phyloP scores from a whole-genome alignment of 2,329 filamentous ascomycete species.

The Fusarium sp. region DNA sequence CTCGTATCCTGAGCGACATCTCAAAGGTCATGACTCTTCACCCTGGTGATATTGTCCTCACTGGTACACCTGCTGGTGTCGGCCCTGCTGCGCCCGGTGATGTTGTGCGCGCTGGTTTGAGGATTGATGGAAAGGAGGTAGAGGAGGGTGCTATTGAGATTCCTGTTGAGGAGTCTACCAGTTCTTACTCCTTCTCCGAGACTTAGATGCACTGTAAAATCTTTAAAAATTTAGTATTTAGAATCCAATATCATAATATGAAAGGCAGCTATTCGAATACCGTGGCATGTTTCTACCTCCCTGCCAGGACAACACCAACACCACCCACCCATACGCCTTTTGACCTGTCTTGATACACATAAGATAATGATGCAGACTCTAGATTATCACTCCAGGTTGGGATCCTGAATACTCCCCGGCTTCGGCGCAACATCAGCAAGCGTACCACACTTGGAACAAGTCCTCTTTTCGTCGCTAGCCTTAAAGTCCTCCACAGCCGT shows the following conservation, averaged over 20 bases:
- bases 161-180: conserved; percentile 80
- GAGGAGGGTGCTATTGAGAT: conserved; percentile 89
- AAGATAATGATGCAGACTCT: background rate
- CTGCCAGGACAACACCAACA: background rate
- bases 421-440: conserved; percentile 78
- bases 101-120: conserved; percentile 85
- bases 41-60: conserved; percentile 91
- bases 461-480: conserved; percentile 73
- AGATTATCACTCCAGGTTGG: conserved; percentile 59
- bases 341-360: background rate
- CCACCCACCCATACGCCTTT: conserved; percentile 4
- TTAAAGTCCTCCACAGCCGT: conserved; percentile 86
- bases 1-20: conserved; percentile 88
- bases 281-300: background rate
- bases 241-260: conserved; percentile 17
- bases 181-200: conserved; percentile 81
- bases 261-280: background rate
- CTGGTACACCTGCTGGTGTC: conserved; percentile 97
- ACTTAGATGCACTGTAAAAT: conserved; percentile 60
- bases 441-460: conserved; percentile 79
- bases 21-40: conserved; percentile 94
- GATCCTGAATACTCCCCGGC: conserved; percentile 68
- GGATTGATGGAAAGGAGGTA: conserved; percentile 82
- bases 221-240: conserved; percentile 7
- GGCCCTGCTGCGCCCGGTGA: conserved; percentile 88